phyloP scores from a whole-genome alignment of 345 rosid species.

The Euphorbia peplus region DNA sequence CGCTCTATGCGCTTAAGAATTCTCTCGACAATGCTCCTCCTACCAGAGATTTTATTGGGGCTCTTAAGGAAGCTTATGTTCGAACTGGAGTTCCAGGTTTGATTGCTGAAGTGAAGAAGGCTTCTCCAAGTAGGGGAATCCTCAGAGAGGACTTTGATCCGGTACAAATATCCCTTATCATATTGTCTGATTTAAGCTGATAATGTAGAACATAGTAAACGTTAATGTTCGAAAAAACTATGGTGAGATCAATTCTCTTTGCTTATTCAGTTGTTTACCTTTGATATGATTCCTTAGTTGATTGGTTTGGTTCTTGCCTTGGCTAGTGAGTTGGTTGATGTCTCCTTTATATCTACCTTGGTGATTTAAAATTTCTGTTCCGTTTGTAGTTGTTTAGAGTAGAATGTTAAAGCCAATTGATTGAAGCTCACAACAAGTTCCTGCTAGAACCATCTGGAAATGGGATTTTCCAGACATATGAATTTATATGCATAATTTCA shows the following conservation, averaged over 20 bases:
- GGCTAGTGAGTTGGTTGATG: background rate
- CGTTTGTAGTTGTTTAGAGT: background rate
- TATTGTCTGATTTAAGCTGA: background rate
- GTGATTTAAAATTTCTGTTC: background rate
- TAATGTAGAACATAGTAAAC: background rate
- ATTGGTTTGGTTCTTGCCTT: background rate
- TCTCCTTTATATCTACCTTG: background rate
- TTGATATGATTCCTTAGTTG: background rate
- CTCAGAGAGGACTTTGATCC: slow-evolving; percentile 88
- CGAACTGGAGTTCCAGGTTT: slow-evolving; percentile 77
- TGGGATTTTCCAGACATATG: background rate
- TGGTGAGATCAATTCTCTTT: background rate
- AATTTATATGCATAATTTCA: too few species aligned
- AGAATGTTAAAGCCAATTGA: background rate
- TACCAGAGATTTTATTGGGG: slow-evolving; percentile 72
- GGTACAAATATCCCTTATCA: slow-evolving; percentile 30
- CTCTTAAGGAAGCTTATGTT: slow-evolving; percentile 63
- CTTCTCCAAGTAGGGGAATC: slow-evolving; percentile 91
- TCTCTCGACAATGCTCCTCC: slow-evolving; percentile 61
- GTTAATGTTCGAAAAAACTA: background rate
- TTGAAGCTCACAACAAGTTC: background rate
- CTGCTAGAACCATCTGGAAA: background rate
- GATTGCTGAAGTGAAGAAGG: slow-evolving; percentile 98
- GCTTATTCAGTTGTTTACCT: background rate
- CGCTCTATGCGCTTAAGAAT: slow-evolving; percentile 49